Base-by-base conservation (phyloP, 1,284 basidiomycete species). In the Trichosporon coremiiforme region DNA sequence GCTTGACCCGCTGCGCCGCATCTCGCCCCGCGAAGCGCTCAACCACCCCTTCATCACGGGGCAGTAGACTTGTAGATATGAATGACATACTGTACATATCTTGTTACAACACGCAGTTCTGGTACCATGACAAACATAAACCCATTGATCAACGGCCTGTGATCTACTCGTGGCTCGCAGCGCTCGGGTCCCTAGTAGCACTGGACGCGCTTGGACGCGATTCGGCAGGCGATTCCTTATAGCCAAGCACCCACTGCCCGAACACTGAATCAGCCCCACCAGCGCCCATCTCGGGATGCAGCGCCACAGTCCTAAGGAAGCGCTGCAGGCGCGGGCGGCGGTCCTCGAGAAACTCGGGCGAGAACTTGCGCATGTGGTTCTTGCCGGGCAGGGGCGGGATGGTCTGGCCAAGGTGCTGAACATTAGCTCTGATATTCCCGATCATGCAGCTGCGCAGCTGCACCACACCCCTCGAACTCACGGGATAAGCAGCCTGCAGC, bases 21-120 rank as follows among this genome's bases (percentile, higher is more conserved):
- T 97, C 68, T 91, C 89, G 15, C 93, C 94, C 0, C 89, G 91
- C 75, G 95, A 98, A 78, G 95, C 94, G 12, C 86, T 98, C 63
- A 83, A 87, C 9, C 95, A 98, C 83, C 89, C 93, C 0, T 98
- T 97, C 84, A 89, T 95, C 70, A 70, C 78, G 29, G 76, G 79
- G 13, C 31, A 55, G 41, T 53, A 35, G 29, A 53, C 20, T n/a
- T 50, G 12, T 35, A 20, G 20, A 5, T 7, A 29, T 31, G 29
- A 25, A 57, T 57, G 22, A 17, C 31, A 25, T 13, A 29, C 5
- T 33, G 57, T 60, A 60, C 57, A 60, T 31, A 60, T 22, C 47
- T 9, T 60, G 57, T 60, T 60, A 60, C 57, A 60, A 60, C 57
- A 57, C 38, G 5, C 2, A 15, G 41, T 17, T 20, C 36, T 17